These are phyloP conservation scores for Mrakia gelida DNA, from an alignment of 768 basidiomycete genomes.

Conservation along the genomic window DNA sequence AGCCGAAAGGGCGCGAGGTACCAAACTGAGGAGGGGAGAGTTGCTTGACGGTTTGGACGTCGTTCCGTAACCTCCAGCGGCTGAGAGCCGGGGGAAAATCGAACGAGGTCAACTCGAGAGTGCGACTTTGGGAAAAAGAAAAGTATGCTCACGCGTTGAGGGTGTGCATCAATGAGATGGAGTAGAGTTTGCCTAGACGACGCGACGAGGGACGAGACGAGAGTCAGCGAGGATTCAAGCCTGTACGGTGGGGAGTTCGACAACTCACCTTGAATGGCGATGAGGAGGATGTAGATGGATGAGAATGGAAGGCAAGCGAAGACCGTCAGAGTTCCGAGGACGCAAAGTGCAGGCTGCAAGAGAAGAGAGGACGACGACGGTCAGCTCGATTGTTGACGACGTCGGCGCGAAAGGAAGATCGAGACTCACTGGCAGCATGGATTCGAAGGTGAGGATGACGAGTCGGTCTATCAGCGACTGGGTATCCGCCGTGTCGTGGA, in stretches of 20 bases:
- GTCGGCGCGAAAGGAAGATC: background rate
- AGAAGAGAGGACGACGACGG: background rate
- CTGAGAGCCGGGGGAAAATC: background rate
- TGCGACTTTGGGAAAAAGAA: background rate
- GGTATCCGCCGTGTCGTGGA: background rate
- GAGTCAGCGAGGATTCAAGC: background rate
- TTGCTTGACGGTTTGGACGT: background rate
- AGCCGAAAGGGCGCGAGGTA: background rate
- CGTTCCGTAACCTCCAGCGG: background rate
- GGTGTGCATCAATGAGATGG: slow-evolving; percentile 1
- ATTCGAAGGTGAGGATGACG: background rate
- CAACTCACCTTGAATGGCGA: background rate
- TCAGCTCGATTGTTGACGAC: background rate
- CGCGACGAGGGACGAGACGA: background rate
- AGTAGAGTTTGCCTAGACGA: slow-evolving; percentile 7
- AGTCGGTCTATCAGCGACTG: background rate
- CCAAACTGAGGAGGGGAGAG: background rate
- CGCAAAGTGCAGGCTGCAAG: background rate
- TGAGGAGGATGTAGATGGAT: background rate
- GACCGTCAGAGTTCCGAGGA: background rate
- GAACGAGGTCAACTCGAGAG: background rate
- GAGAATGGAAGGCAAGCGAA: background rate
- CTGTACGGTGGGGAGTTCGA: background rate
- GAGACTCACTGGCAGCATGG: background rate
- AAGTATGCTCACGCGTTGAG: background rate